These are phyloP conservation scores for Ciborinia camelliae DNA, from an alignment of 2,329 filamentous ascomycete species.

Conservation along the genomic window DNA sequence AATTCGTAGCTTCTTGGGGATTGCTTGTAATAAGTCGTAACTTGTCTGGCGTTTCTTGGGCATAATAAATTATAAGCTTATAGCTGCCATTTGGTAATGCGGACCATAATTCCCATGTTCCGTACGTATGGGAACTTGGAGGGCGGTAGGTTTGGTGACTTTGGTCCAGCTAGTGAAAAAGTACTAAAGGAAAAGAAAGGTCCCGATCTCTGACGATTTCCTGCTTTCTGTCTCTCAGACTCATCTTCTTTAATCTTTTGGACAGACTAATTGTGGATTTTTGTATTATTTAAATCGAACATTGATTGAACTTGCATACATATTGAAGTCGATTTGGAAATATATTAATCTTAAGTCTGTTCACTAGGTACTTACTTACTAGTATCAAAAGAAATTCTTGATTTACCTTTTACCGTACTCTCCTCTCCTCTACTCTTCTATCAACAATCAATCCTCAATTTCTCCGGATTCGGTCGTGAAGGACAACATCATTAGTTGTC, in stretches of 20 bases:
- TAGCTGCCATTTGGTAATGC: conserved; percentile 5
- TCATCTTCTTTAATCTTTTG: not conserved
- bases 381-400: not conserved
- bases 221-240: not conserved
- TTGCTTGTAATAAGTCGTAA: no score
- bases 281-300: not conserved
- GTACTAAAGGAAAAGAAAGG: conserved; percentile 18
- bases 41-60: not conserved
- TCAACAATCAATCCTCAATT: not conserved
- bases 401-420: not conserved
- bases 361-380: not conserved
- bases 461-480: conserved; percentile 3
- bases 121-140: no score
- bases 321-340: not conserved
- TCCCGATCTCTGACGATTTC: not conserved
- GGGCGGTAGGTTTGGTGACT: no score
- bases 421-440: not conserved
- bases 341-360: not conserved
- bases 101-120: conserved; percentile 2
- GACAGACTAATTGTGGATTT: conserved; percentile 2
- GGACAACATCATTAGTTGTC: not conserved
- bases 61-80: conserved; percentile 1
- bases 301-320: not conserved
- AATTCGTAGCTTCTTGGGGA: not conserved
- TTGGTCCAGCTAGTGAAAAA: no score